Base-by-base conservation (phyloP, 208 protist species). In the Ichthyophonus hoferi region DNA sequence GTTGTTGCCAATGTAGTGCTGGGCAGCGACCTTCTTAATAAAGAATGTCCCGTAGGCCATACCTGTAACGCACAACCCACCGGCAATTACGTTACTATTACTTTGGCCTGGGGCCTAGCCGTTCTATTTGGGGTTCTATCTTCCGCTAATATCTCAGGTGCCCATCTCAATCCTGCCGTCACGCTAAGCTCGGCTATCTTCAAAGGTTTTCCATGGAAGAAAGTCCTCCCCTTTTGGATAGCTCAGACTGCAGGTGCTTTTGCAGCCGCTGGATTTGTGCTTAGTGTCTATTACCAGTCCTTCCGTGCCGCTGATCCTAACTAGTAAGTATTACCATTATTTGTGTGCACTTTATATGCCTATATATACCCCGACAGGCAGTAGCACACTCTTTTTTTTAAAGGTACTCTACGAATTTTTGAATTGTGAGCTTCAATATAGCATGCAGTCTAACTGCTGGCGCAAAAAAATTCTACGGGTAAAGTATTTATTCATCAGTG, bases 121-220 rank as follows among this genome's bases (percentile, higher is more conserved):
- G 83, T 87, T n/a, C n/a, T 39, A 14, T 12, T 42, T 14, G 83
- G 83, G 0, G 41, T 87, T n/a, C 39, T 50, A 37, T 34, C 34
- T 3, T 87, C 42, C 37, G 40, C 12, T 7, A 39, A 39, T 17
- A 35, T 31, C 31, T 79, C 35, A 24, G 35, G 35, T 0, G 24
- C 83, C 2, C 83, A 87, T 38, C 35, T 87, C 31, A 87, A 87
- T 42, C 83, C 83, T 40, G 83, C 83, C 33, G 83, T 87, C 7
- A 87, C 83, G 0, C 24, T 87, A 38, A 58, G 40, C 35, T 78
- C 76, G 3, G 83, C 83, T 40, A 33, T 87, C 42, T 87, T n/a
- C 33, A 33, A 39, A 35, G 83, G 42, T 12, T 87, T 87, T 78
- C 17, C 24, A 40, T 87, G 37, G 37, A 58, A 40, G n/a, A 87